Conservation (phyloP, 2,329 filamentous ascomycete genomes). For the Alternaria dauci region DNA sequence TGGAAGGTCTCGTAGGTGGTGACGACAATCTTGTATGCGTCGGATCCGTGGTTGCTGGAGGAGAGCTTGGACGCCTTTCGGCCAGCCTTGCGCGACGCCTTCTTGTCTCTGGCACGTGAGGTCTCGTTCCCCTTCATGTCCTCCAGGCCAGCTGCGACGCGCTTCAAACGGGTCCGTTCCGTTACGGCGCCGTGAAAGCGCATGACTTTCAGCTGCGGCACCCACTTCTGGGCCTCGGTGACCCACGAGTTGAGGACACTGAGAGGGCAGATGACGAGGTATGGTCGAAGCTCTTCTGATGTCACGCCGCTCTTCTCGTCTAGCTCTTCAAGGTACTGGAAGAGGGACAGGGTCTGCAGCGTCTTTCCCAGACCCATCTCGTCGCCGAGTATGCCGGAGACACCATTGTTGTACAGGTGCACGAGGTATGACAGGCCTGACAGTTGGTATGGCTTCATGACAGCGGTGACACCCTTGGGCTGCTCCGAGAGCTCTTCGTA, state of each 20-base stretch:
- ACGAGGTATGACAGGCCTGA: constrained; percentile 99
- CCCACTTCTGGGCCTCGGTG: constrained; percentile 97
- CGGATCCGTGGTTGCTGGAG: constrained; percentile 30
- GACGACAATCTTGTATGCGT: constrained; percentile 68
- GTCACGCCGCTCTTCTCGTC: constrained; percentile 64
- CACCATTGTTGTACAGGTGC: constrained; percentile 98
- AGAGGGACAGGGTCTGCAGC: constrained; percentile 95
- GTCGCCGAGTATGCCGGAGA: constrained; percentile 96
- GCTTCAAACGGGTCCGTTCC: constrained; percentile 76
- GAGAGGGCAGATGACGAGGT: constrained; percentile 93
- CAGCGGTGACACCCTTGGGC: constrained; percentile 58
- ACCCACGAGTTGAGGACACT: constrained; percentile 99
- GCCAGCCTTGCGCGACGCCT: constrained; percentile 83
- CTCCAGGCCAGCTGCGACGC: constrained; percentile 56
- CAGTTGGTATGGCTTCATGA: constrained; percentile 93
- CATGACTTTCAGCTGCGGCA: constrained; percentile 81
- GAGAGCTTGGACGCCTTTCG: constrained; percentile 41
- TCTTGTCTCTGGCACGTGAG: constrained; percentile 84
- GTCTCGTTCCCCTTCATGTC: constrained; percentile 58
- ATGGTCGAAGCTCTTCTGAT: constrained; percentile 78
- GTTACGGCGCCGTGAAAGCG: constrained; percentile 95
- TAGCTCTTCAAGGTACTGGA: constrained; percentile 94
- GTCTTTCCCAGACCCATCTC: constrained; percentile 99
- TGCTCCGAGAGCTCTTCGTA: constrained; percentile 55
- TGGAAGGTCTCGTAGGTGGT: constrained; percentile 99